phyloP scores from a whole-genome alignment of 306 rosid genomes.

The Medicago lupulina region DNA sequence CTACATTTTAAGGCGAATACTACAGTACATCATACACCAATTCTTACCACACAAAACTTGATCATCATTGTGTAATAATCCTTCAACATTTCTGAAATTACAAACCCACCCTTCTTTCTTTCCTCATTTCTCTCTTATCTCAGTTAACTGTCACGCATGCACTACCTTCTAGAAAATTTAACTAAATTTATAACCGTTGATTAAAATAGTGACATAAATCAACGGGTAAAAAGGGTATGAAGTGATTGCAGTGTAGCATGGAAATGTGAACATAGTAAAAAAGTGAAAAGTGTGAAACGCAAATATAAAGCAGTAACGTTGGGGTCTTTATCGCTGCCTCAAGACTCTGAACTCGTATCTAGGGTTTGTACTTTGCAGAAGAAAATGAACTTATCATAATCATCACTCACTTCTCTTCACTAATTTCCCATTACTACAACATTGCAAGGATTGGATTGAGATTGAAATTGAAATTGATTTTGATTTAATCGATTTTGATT shows the following conservation, averaged over 20 bases:
- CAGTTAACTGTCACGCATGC: no score
- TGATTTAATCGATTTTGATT: no score
- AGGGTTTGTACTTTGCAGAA: constrained; percentile 48
- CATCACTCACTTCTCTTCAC: constrained; percentile 3
- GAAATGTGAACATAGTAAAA: not conserved
- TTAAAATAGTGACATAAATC: not conserved
- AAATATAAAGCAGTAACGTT: not conserved
- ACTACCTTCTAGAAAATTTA: no score
- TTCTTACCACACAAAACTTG: not conserved
- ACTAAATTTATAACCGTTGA: not conserved
- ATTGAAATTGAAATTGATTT: not conserved
- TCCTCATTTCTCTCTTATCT: no score
- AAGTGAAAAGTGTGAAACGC: not conserved
- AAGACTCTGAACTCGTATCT: constrained; percentile 30
- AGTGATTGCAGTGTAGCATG: not conserved
- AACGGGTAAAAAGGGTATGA: not conserved
- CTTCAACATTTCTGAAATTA: not conserved
- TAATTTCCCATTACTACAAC: constrained; percentile 18
- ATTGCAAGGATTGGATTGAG: constrained; percentile 22
- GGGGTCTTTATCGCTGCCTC: not conserved
- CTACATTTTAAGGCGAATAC: not conserved
- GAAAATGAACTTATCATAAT: not conserved
- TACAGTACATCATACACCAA: not conserved
- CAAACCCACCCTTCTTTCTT: not conserved
- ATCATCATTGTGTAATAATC: not conserved